phyloP scores from a whole-genome alignment of 202 grass and related monocot species.

The Eragrostis tef region DNA sequence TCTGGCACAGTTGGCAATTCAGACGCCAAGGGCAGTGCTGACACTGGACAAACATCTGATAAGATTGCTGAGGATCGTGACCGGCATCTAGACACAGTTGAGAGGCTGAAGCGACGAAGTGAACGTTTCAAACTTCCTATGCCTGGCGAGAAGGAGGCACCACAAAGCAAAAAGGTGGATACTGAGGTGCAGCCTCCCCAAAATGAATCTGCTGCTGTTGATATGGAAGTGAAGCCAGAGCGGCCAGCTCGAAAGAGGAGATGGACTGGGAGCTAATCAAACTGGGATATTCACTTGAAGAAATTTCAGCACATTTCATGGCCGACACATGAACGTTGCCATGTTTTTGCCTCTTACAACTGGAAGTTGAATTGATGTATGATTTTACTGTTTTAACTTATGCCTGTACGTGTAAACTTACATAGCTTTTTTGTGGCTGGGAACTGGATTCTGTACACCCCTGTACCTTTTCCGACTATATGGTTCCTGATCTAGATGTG shows the following conservation, averaged over 20 bases:
- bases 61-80: constrained; percentile 64
- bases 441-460: constrained; percentile 53
- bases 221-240: constrained; percentile 83
- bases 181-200: constrained; percentile 61
- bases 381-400: constrained; percentile 59
- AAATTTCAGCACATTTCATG: constrained; percentile 20
- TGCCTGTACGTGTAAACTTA: constrained; percentile 61
- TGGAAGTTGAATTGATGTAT: constrained; percentile 50
- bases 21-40: constrained; percentile 56
- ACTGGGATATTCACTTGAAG: constrained; percentile 21
- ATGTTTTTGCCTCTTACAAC: constrained; percentile 38
- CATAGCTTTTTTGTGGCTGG: constrained; percentile 48
- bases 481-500: constrained; percentile 32
- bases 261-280: constrained; percentile 86
- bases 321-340: constrained; percentile 24
- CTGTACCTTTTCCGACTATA: constrained; percentile 27
- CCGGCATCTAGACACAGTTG: constrained; percentile 86
- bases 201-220: constrained; percentile 57
- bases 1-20: constrained; percentile 50
- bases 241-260: constrained; percentile 92
- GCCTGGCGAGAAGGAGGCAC: constrained; percentile 80
- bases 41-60: constrained; percentile 58
- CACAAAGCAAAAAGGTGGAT: constrained; percentile 62
- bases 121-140: constrained; percentile 98
- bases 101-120: constrained; percentile 88